Conservation (phyloP, 768 basidiomycete genomes). For the Sistotremastrum niveocremeum region DNA sequence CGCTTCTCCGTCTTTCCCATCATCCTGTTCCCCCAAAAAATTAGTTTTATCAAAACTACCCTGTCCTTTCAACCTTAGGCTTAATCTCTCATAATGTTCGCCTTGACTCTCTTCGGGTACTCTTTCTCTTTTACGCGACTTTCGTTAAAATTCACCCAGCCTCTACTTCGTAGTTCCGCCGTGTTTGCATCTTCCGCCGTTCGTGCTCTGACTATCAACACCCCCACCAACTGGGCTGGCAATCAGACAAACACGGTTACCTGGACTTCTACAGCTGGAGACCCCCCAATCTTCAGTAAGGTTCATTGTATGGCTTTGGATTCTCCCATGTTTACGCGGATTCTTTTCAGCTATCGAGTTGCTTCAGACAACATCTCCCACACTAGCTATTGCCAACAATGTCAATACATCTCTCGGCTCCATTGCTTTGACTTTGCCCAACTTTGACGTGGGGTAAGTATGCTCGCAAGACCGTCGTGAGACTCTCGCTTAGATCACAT, state of each 20-base stretch:
- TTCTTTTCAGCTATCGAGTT: constrained; percentile 32
- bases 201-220: constrained; percentile 30
- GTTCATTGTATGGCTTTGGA: neutral
- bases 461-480: neutral
- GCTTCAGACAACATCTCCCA: constrained; percentile 34
- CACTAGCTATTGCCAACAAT: constrained; percentile 43
- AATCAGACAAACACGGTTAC: constrained; percentile 25
- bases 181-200: constrained; percentile 31
- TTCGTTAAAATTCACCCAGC: neutral
- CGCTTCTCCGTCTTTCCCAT: neutral
- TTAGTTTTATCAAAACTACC: constrained; percentile 14
- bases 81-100: constrained; percentile 30
- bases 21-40: neutral
- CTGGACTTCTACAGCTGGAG: constrained; percentile 30
- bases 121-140: neutral
- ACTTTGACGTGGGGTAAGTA: constrained; percentile 35
- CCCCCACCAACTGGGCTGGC: constrained; percentile 21
- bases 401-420: constrained; percentile 23
- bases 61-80: constrained; percentile 13
- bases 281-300: constrained; percentile 25
- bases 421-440: constrained; percentile 29
- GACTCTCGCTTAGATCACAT: neutral
- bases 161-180: constrained; percentile 20
- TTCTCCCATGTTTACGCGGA: neutral
- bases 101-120: constrained; percentile 12